Percentiles rank a stretch among this genome's conserved stretches.
Evolutionary conservation across 1,284 basidiomycete genomes (phyloP).

Genomic region (Pyrrhoderma lamaoense): DNA sequence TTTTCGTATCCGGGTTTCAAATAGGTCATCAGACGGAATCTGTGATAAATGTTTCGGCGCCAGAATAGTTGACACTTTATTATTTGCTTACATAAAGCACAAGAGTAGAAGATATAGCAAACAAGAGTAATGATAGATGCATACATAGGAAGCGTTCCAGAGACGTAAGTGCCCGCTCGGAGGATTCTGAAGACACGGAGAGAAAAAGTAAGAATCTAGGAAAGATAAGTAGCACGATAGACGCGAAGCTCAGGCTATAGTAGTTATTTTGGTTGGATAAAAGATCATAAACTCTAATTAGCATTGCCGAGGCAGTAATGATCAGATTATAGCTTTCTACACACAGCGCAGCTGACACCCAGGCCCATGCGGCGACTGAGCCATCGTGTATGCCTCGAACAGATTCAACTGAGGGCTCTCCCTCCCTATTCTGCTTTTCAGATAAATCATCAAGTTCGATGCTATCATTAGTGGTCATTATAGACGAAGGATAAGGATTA

Average conservation of each 20-base stretch:
- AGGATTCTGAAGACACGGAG: constrained; percentile 12
- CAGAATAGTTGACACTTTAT: neutral
- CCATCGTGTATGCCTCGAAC: constrained; percentile 5
- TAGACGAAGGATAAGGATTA: neutral
- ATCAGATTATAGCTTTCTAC: neutral
- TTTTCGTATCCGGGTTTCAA: constrained; percentile 7
- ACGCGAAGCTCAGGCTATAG: constrained; percentile 16
- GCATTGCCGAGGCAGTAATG: neutral
- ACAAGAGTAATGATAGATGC: constrained; percentile 24
- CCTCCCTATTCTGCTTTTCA: constrained; percentile 1
- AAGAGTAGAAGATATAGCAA: constrained; percentile 22
- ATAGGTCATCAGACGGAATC: constrained; percentile 18
- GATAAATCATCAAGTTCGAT: constrained; percentile 17
- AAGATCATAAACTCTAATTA: neutral
- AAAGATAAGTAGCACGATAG: constrained; percentile 17
- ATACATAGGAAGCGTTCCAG: constrained; percentile 25
- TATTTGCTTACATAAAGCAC: constrained; percentile 23
- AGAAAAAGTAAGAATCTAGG: constrained; percentile 21
- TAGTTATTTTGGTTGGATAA: neutral
- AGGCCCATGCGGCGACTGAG: constrained; percentile 16
- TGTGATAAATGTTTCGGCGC: neutral
- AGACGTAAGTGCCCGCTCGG: constrained; percentile 22
- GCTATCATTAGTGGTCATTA: constrained; percentile 11
- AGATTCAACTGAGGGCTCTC: neutral
- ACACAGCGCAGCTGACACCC: constrained; percentile 14